Percentiles rank a stretch among this genome's conserved stretches.
Conservation (phyloP, 305 asterid species). For the Solanum aculeatissimum region DNA sequence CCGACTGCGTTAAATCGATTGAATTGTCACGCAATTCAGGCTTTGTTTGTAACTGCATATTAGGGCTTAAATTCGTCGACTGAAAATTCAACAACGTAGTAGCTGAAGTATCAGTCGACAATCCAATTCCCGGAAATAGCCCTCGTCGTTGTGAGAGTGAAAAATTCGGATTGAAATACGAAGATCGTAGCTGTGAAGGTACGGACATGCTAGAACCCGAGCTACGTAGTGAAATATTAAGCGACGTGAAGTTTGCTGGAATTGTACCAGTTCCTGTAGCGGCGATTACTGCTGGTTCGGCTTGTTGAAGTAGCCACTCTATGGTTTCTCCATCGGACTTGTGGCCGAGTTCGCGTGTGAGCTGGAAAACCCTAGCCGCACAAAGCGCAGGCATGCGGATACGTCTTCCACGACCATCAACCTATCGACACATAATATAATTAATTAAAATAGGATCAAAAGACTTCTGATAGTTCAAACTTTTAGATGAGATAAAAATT, state of each 20-base stretch:
- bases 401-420: slow-evolving; percentile 84
- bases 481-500: background rate
- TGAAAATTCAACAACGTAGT: slow-evolving; percentile 56
- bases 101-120: slow-evolving; percentile 42
- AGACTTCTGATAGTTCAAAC: no score
- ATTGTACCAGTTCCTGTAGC: slow-evolving; percentile 84
- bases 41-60: slow-evolving; percentile 35
- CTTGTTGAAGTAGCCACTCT: slow-evolving; percentile 77
- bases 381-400: slow-evolving; percentile 86
- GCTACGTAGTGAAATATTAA: slow-evolving; percentile 73
- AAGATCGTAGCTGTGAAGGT: slow-evolving; percentile 68
- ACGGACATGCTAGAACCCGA: slow-evolving; percentile 87
- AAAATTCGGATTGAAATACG: slow-evolving; percentile 48
- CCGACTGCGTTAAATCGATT: slow-evolving; percentile 32
- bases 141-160: slow-evolving; percentile 49
- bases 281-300: slow-evolving; percentile 67
- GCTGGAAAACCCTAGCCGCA: slow-evolving; percentile 87
- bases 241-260: slow-evolving; percentile 67
- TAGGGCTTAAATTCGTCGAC: slow-evolving; percentile 38
- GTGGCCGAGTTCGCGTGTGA: slow-evolving; percentile 76
- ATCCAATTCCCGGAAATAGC: slow-evolving; percentile 46
- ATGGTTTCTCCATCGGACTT: slow-evolving; percentile 78
- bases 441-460: no score
- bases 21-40: slow-evolving; percentile 37
- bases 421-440: background rate